Percentiles rank a stretch among this genome's conserved stretches.
These are phyloP conservation scores for Eutypella sp. DNA, from an alignment of 2,329 filamentous ascomycete species.

Conservation along the genomic window DNA sequence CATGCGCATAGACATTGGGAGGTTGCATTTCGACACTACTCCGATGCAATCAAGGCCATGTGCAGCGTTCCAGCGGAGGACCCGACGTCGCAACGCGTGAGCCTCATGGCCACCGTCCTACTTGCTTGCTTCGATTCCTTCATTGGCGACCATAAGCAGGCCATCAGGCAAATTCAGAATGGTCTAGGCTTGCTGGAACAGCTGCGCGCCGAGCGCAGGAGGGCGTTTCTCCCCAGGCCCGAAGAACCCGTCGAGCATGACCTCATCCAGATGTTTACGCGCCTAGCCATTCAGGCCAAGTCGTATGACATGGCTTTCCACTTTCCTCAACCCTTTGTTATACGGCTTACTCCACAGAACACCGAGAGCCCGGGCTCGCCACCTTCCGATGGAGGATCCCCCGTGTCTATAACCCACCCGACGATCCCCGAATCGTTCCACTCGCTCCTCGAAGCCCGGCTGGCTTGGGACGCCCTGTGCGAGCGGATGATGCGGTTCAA, in stretches of 20 bases:
- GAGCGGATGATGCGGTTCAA: conserved; percentile 55
- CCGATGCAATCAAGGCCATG: conserved; percentile 49
- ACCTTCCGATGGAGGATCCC: conserved; percentile 38
- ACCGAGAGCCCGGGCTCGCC: conserved; percentile 35
- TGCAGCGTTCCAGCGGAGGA: conserved; percentile 39
- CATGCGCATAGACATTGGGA: conserved; percentile 50
- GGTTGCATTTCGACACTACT: conserved; percentile 56
- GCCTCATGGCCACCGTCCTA: conserved; percentile 60
- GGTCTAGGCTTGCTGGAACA: conserved; percentile 52
- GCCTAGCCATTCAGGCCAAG: conserved; percentile 60
- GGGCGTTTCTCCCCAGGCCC: conserved; percentile 31
- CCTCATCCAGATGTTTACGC: conserved; percentile 58
- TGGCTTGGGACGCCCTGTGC: conserved; percentile 51
- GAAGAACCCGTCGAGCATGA: conserved; percentile 53
- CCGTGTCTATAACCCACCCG: conserved; percentile 32
- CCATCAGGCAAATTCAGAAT: conserved; percentile 56
- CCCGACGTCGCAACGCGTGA: conserved; percentile 43
- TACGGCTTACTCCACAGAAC: conserved; percentile 41
- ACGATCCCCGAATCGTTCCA: conserved; percentile 42
- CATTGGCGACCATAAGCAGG: conserved; percentile 57
- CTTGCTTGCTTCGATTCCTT: conserved; percentile 67
- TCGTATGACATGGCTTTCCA: conserved; percentile 66
- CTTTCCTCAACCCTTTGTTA: conserved; percentile 58
- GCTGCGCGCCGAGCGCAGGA: conserved; percentile 41
- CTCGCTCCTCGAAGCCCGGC: conserved; percentile 48